Base-by-base conservation (phyloP, 2,329 filamentous ascomycete species). In the Onygenales sp. region DNA sequence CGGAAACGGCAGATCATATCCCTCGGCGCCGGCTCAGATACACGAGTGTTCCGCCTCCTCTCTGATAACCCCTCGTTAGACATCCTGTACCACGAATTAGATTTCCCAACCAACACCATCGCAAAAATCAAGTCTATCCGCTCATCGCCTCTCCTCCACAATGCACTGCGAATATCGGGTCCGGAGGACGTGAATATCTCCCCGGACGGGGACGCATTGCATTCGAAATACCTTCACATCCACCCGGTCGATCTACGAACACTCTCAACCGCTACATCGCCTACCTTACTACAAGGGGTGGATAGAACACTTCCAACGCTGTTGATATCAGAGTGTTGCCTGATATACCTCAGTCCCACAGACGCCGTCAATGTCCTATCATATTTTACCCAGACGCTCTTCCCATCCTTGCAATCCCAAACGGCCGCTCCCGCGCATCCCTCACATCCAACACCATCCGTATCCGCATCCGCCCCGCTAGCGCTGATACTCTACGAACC, bases 21-120 rank as follows among this genome's bases (percentile, higher is more conserved):
- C 0, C 79, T 98, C 0, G 93, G 93, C 33, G 92, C 93, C 13
- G 93, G 93, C 27, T 95, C 91, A 9, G 93, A 98, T 66, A 97
- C 93, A 6, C 82, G 93, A 13, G 86, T 84, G 55, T 90, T 96
- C 64, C 84, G 88, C 17, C 73, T 96, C 1, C 78, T 87, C 55
- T 70, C 80, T 7, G 59, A 60, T 4, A 56, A 59, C 7, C 66
- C 72, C 13, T 67, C 73, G 51, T 68, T 70, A 0, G 62, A 72
- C 32, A 54, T 95, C 14, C 67, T 86, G 54, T 98, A 97, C 68
- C 91, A 97, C 68, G 93, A 98, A 68, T 76, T 98, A 53, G 93
- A 98, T 69, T 97, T 97, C 63, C 78, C 86, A 0, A 70, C 79
- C 21, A 90, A 91, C 52, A 84, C 83, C n/a, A 65, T 73, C 2